phyloP scores from a whole-genome alignment of 345 rosid genomes.

The Orychophragmus violaceus region DNA sequence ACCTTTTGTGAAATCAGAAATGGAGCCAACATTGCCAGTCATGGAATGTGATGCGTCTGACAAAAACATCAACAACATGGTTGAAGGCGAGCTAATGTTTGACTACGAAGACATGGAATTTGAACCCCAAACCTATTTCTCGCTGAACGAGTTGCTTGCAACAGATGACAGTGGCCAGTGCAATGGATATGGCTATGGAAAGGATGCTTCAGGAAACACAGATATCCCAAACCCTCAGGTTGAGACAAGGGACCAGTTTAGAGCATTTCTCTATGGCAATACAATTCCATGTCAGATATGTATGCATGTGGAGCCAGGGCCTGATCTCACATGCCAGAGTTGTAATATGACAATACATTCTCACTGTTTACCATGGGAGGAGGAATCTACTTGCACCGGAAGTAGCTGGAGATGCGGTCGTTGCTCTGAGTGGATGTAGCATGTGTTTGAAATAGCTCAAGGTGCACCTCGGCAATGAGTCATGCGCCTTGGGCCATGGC shows the following conservation, averaged over 20 bases:
- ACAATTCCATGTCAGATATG: conserved; percentile 51
- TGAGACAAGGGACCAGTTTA: conserved; percentile 22
- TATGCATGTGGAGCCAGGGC: conserved; percentile 42
- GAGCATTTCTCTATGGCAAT: neutral
- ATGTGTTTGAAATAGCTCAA: too few species aligned
- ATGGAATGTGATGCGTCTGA: conserved; percentile 52
- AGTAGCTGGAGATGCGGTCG: conserved; percentile 76
- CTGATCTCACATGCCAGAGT: conserved; percentile 55
- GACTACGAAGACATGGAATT: conserved; percentile 88
- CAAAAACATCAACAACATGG: neutral
- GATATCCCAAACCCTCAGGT: conserved; percentile 34
- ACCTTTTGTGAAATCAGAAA: conserved; percentile 26
- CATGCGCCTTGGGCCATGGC: too few species aligned
- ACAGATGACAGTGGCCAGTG: conserved; percentile 51
- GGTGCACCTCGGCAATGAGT: too few species aligned
- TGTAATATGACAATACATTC: conserved; percentile 61
- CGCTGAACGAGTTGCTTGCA: conserved; percentile 72
- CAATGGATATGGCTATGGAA: conserved; percentile 37
- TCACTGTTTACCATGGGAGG: conserved; percentile 75
- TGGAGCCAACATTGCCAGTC: conserved; percentile 33
- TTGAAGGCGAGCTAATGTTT: conserved; percentile 38
- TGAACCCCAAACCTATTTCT: conserved; percentile 96
- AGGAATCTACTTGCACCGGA: conserved; percentile 32
- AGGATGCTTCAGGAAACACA: conserved; percentile 12
- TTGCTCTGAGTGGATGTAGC: conserved; percentile 65